A percentile compares a stretch with the other conserved stretches of the same genome.
Conservation (phyloP, 129 eudicot species). For the Lactuca saligna region DNA sequence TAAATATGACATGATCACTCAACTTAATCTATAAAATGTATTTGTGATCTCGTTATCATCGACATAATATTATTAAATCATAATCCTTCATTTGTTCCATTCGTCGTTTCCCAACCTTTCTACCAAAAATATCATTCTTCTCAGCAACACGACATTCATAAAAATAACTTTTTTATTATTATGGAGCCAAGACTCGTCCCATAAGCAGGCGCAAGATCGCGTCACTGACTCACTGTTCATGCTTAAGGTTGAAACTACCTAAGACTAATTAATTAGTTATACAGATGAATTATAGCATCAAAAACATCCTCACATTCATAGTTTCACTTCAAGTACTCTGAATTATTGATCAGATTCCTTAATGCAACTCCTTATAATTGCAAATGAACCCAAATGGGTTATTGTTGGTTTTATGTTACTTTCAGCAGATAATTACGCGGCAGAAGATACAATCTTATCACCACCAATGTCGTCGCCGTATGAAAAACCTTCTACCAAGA, state of each 20-base stretch:
- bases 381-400: slow-evolving; percentile 6
- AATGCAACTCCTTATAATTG: slow-evolving; percentile 15
- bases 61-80: slow-evolving; percentile 2
- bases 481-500: neutral
- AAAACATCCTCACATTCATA: neutral
- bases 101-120: slow-evolving; percentile 24
- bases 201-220: slow-evolving; percentile 10
- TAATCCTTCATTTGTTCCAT: slow-evolving; percentile 7
- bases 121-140: slow-evolving; percentile 24
- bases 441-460: neutral
- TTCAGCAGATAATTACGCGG: neutral
- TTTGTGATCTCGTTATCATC: slow-evolving; percentile 23
- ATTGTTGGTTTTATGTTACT: slow-evolving; percentile 8
- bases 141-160: slow-evolving; percentile 13
- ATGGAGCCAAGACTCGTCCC: neutral
- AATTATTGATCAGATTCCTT: neutral
- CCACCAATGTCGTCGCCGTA: slow-evolving; percentile 2
- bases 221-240: slow-evolving; percentile 10
- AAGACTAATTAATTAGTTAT: slow-evolving; percentile 7
- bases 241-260: slow-evolving; percentile 14
- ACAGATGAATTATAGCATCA: slow-evolving; percentile 1
- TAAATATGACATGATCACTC: slow-evolving; percentile 3
- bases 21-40: slow-evolving; percentile 3
- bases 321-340: neutral
- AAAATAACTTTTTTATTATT: neutral